Conservation (phyloP, 1,139 yeast genomes). For the Tardiomyces blankii region DNA sequence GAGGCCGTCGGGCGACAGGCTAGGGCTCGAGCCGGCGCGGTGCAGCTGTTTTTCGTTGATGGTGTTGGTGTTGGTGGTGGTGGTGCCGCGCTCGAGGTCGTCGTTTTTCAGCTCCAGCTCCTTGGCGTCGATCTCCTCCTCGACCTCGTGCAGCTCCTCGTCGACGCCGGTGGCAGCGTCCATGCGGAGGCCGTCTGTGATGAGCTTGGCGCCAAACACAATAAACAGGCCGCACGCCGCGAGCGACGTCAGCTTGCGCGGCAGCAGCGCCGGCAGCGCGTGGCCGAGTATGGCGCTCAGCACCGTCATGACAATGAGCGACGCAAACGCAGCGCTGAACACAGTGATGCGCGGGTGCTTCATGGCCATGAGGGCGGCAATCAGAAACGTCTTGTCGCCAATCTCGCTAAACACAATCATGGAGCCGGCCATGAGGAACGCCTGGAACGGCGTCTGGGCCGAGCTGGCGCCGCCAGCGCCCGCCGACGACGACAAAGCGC, state of each 20-base stretch:
- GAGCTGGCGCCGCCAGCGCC: not conserved
- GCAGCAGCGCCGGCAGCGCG: constrained; percentile 72
- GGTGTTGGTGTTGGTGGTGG: constrained; percentile 1
- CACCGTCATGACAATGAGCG: constrained; percentile 82
- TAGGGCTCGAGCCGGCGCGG: constrained; percentile 19
- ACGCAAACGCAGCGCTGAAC: constrained; percentile 78
- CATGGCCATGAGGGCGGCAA: constrained; percentile 98
- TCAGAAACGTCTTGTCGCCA: constrained; percentile 93
- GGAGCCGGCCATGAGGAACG: constrained; percentile 26
- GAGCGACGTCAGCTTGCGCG: constrained; percentile 69
- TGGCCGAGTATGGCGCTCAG: constrained; percentile 89
- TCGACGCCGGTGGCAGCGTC: constrained; percentile 76
- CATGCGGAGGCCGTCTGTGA: constrained; percentile 77
- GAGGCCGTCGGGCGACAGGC: constrained; percentile 22
- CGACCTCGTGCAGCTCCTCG: constrained; percentile 93
- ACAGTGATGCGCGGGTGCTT: constrained; percentile 73
- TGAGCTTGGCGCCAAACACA: constrained; percentile 68
- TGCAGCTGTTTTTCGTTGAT: constrained; percentile 8
- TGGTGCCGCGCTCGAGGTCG: not conserved
- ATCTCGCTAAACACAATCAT: constrained; percentile 93
- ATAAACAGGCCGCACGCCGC: constrained; percentile 73
- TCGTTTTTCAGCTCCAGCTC: constrained; percentile 22
- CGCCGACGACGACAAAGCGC: not conserved
- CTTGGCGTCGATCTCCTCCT: constrained; percentile 71
- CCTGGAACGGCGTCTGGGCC: constrained; percentile 13